phyloP scores from a whole-genome alignment of 441 rosid species.

The Mallotus japonicus region DNA sequence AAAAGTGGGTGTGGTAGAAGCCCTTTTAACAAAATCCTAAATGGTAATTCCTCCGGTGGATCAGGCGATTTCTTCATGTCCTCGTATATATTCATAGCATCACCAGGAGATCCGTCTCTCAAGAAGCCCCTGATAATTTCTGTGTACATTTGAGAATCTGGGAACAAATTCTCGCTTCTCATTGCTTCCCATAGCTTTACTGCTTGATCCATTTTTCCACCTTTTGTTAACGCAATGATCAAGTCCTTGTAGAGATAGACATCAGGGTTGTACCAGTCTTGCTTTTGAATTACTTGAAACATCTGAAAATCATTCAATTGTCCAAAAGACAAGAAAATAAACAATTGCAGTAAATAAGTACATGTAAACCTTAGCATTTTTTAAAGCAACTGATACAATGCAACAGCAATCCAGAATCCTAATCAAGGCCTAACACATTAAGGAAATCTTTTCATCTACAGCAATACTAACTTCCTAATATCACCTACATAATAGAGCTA shows the following conservation, averaged over 20 bases:
- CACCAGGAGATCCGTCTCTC: constrained; percentile 85
- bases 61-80: constrained; percentile 96
- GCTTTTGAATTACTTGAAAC: constrained; percentile 69
- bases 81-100: constrained; percentile 94
- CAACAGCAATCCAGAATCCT: not conserved
- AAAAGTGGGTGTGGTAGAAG: constrained; percentile 87
- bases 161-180: constrained; percentile 73
- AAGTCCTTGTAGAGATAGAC: constrained; percentile 85
- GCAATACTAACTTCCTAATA: not conserved
- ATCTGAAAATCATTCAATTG: constrained; percentile 40
- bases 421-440: not conserved
- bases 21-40: constrained; percentile 84
- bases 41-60: constrained; percentile 90
- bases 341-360: not conserved
- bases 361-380: not conserved
- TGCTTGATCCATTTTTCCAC: constrained; percentile 81
- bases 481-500: not conserved
- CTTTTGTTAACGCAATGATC: constrained; percentile 61
- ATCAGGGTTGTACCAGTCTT: constrained; percentile 88
- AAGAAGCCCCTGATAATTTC: constrained; percentile 85
- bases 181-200: constrained; percentile 72
- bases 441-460: not conserved
- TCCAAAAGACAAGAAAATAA: not conserved
- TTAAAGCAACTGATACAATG: no score
- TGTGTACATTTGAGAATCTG: constrained; percentile 86